Percentiles rank a stretch among this genome's conserved stretches.
These are phyloP conservation scores for Hyaloscypha variabilis DNA, from an alignment of 495 filamentous ascomycete genomes.

Conservation along the genomic window DNA sequence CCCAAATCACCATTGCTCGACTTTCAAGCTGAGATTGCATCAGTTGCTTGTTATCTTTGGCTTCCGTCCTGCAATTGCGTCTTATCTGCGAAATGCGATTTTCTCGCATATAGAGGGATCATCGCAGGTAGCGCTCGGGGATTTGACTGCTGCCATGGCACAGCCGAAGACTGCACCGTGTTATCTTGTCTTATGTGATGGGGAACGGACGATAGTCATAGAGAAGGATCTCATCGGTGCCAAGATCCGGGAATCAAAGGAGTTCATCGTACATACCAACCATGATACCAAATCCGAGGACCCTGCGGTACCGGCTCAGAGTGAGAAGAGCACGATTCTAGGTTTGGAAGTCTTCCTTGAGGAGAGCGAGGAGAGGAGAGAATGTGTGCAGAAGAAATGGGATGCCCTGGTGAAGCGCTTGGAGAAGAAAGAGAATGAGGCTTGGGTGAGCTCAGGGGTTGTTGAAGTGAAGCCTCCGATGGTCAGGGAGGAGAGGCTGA, in stretches of 20 bases:
- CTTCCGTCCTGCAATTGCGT: conserved; percentile 56
- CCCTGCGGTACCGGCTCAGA: conserved; percentile 11
- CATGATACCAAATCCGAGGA: conserved; percentile 42
- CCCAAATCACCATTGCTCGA: conserved; percentile 51
- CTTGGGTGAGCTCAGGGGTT: conserved; percentile 5
- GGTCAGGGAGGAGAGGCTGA: conserved; percentile 21
- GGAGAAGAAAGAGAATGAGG: conserved; percentile 17
- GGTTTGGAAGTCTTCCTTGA: conserved; percentile 41
- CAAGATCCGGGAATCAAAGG: conserved; percentile 36
- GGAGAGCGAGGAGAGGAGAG: conserved; percentile 42
- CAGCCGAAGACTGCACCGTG: conserved; percentile 50
- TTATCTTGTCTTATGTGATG: conserved; percentile 61
- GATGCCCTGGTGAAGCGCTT: conserved; percentile 32
- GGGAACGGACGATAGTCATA: conserved; percentile 44
- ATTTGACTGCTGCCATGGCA: conserved; percentile 34
- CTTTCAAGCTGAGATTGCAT: conserved; percentile 37
- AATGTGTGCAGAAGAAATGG: conserved; percentile 45
- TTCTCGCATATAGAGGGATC: not conserved
- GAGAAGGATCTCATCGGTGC: conserved; percentile 60
- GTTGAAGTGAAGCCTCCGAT: not conserved
- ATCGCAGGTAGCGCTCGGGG: not conserved
- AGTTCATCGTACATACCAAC: conserved; percentile 62
- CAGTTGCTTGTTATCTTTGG: conserved; percentile 60
- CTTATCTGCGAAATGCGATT: conserved; percentile 41
- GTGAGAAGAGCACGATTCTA: conserved; percentile 25